Conservation (phyloP, 768 basidiomycete species). For the Tricholoma flavovirens region DNA sequence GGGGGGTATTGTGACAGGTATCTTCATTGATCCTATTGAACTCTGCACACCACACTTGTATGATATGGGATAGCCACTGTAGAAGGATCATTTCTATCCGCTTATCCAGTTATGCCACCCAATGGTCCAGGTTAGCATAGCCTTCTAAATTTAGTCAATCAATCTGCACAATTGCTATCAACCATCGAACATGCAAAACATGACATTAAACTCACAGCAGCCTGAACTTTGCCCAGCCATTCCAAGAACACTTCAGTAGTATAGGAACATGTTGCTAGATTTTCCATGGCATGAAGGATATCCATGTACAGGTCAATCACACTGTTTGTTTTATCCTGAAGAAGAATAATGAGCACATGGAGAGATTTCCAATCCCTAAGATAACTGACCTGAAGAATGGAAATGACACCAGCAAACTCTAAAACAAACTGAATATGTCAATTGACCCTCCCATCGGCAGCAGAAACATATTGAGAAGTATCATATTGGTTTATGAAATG, state of each 20-base stretch:
- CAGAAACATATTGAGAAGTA: conserved; percentile 64
- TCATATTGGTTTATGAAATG: conserved; percentile 95
- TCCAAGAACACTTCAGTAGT: conserved; percentile 77
- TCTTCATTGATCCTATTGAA: conserved; percentile 75
- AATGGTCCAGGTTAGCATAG: conserved; percentile 88
- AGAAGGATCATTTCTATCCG: conserved; percentile 79
- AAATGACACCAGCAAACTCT: conserved; percentile 91
- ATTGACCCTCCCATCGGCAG: conserved; percentile 75
- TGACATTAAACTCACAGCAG: conserved; percentile 50
- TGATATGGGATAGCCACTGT: conserved; percentile 68
- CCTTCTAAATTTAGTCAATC: conserved; percentile 95
- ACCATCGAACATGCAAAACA: not conserved
- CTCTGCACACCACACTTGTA: conserved; percentile 83
- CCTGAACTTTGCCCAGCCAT: conserved; percentile 74
- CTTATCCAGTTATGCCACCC: conserved; percentile 80
- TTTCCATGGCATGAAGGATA: conserved; percentile 78
- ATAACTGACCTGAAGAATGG: conserved; percentile 69
- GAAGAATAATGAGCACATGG: not conserved
- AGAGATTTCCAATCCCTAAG: too few relatives aligned
- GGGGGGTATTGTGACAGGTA: conserved; percentile 49
- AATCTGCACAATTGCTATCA: conserved; percentile 46
- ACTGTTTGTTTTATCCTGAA: conserved; percentile 88
- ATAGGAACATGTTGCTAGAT: conserved; percentile 83
- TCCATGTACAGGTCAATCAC: conserved; percentile 90
- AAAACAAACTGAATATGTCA: conserved; percentile 91